Percentiles rank a stretch among this genome's conserved stretches.
phyloP scores from a whole-genome alignment of 352 stramenopile genomes.

The Phytopythium helicoides region DNA sequence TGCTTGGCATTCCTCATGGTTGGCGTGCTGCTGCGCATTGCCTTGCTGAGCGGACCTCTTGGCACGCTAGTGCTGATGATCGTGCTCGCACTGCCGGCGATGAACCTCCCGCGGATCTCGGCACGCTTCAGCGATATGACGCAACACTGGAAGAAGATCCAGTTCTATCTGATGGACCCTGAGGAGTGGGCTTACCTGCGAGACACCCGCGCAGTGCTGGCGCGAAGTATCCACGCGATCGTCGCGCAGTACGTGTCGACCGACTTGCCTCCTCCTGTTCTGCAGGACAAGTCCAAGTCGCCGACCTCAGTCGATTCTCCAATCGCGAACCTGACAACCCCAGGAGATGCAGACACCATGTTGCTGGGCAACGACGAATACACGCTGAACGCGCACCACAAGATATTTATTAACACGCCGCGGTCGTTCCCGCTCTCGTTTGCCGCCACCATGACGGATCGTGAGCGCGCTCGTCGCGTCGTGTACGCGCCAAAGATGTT shows the following conservation, averaged over 20 bases:
- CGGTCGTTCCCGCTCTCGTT: constrained; percentile 63
- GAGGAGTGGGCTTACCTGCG: constrained; percentile 50
- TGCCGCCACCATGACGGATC: constrained; percentile 38
- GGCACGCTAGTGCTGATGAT: constrained; percentile 17
- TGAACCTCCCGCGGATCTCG: constrained; percentile 32
- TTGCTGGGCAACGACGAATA: constrained; percentile 52
- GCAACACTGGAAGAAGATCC: constrained; percentile 64
- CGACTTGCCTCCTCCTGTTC: constrained; percentile 56
- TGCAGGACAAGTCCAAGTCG: constrained; percentile 54
- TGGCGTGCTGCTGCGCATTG: constrained; percentile 27
- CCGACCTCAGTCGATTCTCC: constrained; percentile 12
- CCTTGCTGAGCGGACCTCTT: constrained; percentile 36
- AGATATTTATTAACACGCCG: constrained; percentile 83
- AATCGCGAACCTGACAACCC: not conserved
- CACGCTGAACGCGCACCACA: constrained; percentile 70
- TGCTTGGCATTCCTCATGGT: constrained; percentile 31
- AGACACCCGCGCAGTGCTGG: constrained; percentile 47
- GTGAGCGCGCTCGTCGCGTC: constrained; percentile 33
- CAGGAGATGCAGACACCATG: not conserved
- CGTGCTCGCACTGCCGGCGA: constrained; percentile 26
- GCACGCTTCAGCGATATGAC: constrained; percentile 41
- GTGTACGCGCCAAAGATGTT: constrained; percentile 77
- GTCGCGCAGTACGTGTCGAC: constrained; percentile 65
- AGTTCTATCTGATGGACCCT: constrained; percentile 75
- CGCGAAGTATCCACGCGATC: constrained; percentile 63